phyloP scores from a whole-genome alignment of 2,329 filamentous ascomycete species.

The Colletotrichum eleusines region DNA sequence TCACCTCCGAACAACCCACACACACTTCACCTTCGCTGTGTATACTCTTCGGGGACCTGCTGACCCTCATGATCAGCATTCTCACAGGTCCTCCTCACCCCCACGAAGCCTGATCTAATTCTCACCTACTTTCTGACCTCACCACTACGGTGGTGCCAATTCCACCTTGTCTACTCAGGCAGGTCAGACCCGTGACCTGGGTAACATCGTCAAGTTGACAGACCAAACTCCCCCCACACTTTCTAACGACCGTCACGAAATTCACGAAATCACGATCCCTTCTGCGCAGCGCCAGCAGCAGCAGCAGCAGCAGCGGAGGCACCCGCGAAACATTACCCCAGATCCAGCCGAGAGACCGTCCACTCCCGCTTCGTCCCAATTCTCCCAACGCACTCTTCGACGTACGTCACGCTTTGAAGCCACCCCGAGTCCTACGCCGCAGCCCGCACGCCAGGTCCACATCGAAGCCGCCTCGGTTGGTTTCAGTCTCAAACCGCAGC shows the following conservation, averaged over 20 bases:
- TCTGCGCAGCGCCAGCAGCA: slow-evolving; percentile 54
- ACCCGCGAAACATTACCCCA: slow-evolving; percentile 51
- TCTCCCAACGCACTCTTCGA: slow-evolving; percentile 60
- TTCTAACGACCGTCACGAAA: slow-evolving; percentile 68
- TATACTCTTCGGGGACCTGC: slow-evolving; percentile 27
- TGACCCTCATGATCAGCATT: slow-evolving; percentile 31
- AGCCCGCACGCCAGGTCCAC: slow-evolving; percentile 54
- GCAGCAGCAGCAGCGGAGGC: slow-evolving; percentile 59
- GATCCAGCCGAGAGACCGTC: slow-evolving; percentile 56
- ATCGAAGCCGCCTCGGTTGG: slow-evolving; percentile 62
- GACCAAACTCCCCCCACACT: slow-evolving; percentile 53
- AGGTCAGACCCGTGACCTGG: slow-evolving; percentile 51
- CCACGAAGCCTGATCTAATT: slow-evolving; percentile 6
- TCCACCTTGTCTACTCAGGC: slow-evolving; percentile 63
- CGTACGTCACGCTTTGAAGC: slow-evolving; percentile 65
- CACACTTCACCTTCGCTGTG: slow-evolving; percentile 16
- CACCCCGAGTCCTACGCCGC: slow-evolving; percentile 57
- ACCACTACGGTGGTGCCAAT: slow-evolving; percentile 57
- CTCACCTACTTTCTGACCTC: slow-evolving; percentile 36
- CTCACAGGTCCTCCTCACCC: slow-evolving; percentile 17
- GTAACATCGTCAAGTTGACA: slow-evolving; percentile 60
- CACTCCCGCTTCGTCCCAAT: slow-evolving; percentile 59
- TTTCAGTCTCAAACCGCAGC: slow-evolving; percentile 57
- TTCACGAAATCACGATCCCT: slow-evolving; percentile 59
- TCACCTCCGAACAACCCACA: slow-evolving; percentile 28